Evolutionary conservation across 2,329 filamentous ascomycete species (phyloP), one percentile per base, ranked within the genome.

Genomic region (Incumbomyces delicatus): DNA sequence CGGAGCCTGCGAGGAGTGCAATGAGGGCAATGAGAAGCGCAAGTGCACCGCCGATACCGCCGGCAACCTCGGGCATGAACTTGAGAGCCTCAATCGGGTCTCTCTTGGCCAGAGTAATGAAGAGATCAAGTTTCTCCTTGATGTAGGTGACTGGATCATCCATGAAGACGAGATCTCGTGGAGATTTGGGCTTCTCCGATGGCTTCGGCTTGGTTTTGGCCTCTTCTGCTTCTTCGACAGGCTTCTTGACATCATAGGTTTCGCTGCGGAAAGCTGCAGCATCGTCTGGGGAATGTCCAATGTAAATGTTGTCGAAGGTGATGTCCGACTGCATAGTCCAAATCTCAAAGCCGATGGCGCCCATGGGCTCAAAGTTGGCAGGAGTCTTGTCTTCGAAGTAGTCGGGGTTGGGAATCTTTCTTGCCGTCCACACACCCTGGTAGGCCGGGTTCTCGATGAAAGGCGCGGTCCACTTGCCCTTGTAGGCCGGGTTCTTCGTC

Each of bases 281-380:
- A 58, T 98, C 92, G 63, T 87, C 87, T 58, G 92, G 67, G 16
- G 90, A 96, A 81, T 98, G 92, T 54, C 92, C 92, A 66, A 98
- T 88, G 80, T 96, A 98, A 76, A 98, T 94, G 82, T 98, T 98
- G 80, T 96, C 87, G 62, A 98, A 96, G 61, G 95, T 83, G 60
- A 98, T 96, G 65, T 95, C 85, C 67, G 82, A 94, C 73, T 95
- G 90, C 92, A 98, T 98, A 61, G 92, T 96, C 92, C 92, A 98
- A 73, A 98, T 90, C 72, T 98, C 92, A 63, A 96, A 96, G 60
- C 92, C 92, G 72, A 96, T 89, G 74, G 87, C 90, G 63, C 92
- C 92, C 68, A 98, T 96, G 58, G 92, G 89, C 77, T 98, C 92
- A 63, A 98, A 86, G 80, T 95, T 92, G 67, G 92, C 75, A 44